A percentile compares a stretch with the other conserved stretches of the same genome.
phyloP scores from a whole-genome alignment of 1,284 basidiomycete genomes.

The Tilletia walkeri region DNA sequence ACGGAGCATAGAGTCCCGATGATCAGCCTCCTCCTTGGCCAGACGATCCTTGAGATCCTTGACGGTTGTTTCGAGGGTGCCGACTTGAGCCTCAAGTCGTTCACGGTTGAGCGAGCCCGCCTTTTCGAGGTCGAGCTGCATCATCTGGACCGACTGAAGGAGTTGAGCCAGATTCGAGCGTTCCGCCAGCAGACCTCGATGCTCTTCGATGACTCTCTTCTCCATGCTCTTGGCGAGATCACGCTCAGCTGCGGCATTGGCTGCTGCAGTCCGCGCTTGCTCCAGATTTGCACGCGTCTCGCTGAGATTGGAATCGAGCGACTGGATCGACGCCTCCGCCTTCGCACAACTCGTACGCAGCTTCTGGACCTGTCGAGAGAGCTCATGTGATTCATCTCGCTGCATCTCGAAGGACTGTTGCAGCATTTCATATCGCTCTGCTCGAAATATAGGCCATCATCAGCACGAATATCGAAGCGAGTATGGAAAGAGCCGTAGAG shows the following conservation, averaged over 20 bases:
- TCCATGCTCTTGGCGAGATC: conserved; percentile 57
- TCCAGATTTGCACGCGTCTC: conserved; percentile 32
- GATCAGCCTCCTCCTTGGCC: conserved; percentile 74
- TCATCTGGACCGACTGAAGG: conserved; percentile 80
- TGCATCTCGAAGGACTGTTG: conserved; percentile 51
- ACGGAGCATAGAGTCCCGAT: conserved; percentile 70
- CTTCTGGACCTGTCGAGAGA: conserved; percentile 55
- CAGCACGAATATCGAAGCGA: not conserved
- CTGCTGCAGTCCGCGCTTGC: conserved; percentile 69
- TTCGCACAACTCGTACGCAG: conserved; percentile 52
- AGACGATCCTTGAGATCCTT: conserved; percentile 74
- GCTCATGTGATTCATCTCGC: conserved; percentile 50
- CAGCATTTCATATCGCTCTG: conserved; percentile 29
- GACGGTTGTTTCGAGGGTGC: conserved; percentile 64
- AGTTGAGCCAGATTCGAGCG: conserved; percentile 79
- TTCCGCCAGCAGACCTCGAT: conserved; percentile 73
- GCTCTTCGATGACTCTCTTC: conserved; percentile 71
- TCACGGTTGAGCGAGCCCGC: conserved; percentile 75
- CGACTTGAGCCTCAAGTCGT: conserved; percentile 75
- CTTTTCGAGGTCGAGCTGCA: conserved; percentile 81
- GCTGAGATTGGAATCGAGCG: conserved; percentile 66
- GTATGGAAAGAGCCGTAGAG: too few relatives aligned
- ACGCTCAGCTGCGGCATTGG: conserved; percentile 84
- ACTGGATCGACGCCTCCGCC: conserved; percentile 56
- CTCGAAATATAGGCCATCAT: not conserved